Evolutionary conservation across 1,284 basidiomycete species (phyloP).

Genomic region (Phaffia rhodozyma): DNA sequence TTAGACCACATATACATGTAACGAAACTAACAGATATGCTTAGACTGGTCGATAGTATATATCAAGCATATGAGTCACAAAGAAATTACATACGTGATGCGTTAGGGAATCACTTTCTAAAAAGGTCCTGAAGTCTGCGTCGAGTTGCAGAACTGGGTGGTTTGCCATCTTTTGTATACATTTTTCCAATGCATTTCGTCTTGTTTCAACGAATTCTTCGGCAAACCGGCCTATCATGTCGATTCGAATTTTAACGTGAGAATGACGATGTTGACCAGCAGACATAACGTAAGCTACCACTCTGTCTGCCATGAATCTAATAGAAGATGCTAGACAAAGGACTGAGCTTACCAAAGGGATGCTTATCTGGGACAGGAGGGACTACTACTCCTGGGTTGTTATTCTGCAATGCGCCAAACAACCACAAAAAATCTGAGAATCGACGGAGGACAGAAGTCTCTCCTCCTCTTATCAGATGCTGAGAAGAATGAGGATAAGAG

Average conservation of each 20-base stretch:
- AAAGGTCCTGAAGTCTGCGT: constrained; percentile 73
- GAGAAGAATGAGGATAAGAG: constrained; percentile 65
- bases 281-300: not conserved
- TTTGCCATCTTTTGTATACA: constrained; percentile 78
- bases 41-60: not conserved
- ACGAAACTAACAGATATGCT: too few species aligned
- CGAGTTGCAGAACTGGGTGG: constrained; percentile 73
- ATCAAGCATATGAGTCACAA: constrained; percentile 17
- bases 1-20: not conserved
- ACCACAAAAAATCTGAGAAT: constrained; percentile 95
- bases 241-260: not conserved
- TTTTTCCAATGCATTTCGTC: constrained; percentile 70
- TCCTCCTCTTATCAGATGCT: constrained; percentile 35
- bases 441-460: constrained; percentile 82
- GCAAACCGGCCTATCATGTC: constrained; percentile 53
- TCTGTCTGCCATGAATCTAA: not conserved
- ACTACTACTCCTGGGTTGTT: constrained; percentile 98
- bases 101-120: constrained; percentile 70
- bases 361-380: constrained; percentile 93
- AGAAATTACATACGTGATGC: constrained; percentile 53
- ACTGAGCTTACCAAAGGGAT: constrained; percentile 48
- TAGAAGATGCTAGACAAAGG: not conserved
- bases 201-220: constrained; percentile 71
- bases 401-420: constrained; percentile 73
- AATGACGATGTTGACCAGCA: constrained; percentile 20